Evolutionary conservation across 768 basidiomycete genomes (phyloP).

Genomic region (Tricholoma sp.): DNA sequence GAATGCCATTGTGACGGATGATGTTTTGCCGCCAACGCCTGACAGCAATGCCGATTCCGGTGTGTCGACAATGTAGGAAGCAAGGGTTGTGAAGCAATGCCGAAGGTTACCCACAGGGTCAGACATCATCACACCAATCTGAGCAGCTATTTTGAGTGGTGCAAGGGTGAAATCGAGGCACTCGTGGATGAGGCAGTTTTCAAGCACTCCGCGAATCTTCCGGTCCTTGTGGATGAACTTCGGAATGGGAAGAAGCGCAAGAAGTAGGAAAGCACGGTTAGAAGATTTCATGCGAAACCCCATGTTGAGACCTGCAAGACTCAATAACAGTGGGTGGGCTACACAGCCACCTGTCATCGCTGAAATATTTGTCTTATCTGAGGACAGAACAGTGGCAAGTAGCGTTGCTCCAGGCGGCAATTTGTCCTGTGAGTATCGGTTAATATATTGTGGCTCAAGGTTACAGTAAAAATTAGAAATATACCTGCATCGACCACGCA

Average conservation of each 20-base stretch:
- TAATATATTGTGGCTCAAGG: not conserved
- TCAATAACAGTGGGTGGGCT: constrained; percentile 11
- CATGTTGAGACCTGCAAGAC: constrained; percentile 11
- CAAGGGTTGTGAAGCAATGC: constrained; percentile 23
- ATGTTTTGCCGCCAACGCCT: constrained; percentile 23
- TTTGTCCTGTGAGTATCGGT: constrained; percentile 1
- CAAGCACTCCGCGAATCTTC: constrained; percentile 17
- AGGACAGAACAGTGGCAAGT: constrained; percentile 12
- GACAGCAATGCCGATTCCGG: constrained; percentile 26
- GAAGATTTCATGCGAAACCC: constrained; percentile 10
- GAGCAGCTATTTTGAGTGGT: constrained; percentile 18
- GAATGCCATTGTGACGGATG: constrained; percentile 23
- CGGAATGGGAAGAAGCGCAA: constrained; percentile 14
- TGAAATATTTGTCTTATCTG: constrained; percentile 16
- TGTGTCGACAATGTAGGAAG: constrained; percentile 25
- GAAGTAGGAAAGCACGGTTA: constrained; percentile 13
- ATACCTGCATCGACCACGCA: not conserved
- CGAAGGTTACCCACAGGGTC: constrained; percentile 18
- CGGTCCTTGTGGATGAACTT: constrained; percentile 4
- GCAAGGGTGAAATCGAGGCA: constrained; percentile 22
- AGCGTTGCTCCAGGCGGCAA: constrained; percentile 14
- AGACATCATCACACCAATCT: constrained; percentile 16
- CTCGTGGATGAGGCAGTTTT: constrained; percentile 20
- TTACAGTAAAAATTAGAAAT: not conserved
- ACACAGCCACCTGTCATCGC: constrained; percentile 10